Evolutionary conservation across 1,284 basidiomycete genomes (phyloP), one percentile per base, ranked within the genome.

Genomic region (Ganoderma sp.): DNA sequence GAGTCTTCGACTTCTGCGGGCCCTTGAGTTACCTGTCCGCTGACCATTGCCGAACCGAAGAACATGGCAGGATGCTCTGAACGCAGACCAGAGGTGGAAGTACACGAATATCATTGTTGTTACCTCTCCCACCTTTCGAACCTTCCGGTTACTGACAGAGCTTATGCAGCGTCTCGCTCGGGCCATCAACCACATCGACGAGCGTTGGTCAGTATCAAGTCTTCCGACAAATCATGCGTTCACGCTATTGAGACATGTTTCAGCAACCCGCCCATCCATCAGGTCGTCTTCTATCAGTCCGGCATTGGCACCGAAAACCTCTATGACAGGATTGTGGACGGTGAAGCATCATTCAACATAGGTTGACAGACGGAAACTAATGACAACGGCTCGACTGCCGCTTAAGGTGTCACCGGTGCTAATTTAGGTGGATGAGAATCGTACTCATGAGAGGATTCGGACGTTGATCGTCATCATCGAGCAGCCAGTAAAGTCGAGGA

Each of bases 231-330:
- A n/a, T 61, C 28, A 52, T 41, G 56, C 22, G 14, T 10, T 64
- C 56, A 37, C 19, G 64, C 42, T 45, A 25, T 43, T 28, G 59
- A 28, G 14, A 42, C 15, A 50, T 63, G 22, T 22, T 28, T 1
- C 60, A 86, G 84, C 42, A 75, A 79, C 39, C 81, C 81, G 10
- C 81, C 84, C 19, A 84, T 88, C 64, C 84, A 87, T 1, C 90
- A 92, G 74, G 81, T 92, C 60, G 89, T 90, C 12, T 91, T 87
- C 73, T 92, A 91, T 75, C 90, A 91, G 73, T 82, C 84, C n/a
- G 90, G 90, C 2, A 82, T 92, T 25, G 90, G 90, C 1, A 87
- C 86, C 15, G 87, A 82, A n/a, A 85, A 85, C 68, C 77, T 87
- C 15, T 89, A 87, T 73, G 84, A 86, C 2, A 78, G 85, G 34